Percentiles rank a stretch among this genome's conserved stretches.
These are phyloP conservation scores for Fusarium odoratissimum DNA, from an alignment of 2,329 filamentous ascomycete species.

Conservation along the genomic window DNA sequence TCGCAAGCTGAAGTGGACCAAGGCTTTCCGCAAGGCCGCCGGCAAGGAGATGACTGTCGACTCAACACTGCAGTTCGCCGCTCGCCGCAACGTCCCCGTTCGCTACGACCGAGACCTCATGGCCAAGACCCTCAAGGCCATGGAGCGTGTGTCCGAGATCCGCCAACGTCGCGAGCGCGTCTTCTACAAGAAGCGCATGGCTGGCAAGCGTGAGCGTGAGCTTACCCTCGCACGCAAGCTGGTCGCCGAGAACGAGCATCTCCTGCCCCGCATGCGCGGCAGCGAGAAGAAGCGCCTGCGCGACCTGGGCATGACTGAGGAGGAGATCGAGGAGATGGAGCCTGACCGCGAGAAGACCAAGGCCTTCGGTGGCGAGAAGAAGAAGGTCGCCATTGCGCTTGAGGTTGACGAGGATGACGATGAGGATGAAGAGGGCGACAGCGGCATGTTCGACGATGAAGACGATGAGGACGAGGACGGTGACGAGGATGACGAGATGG, in stretches of 20 bases:
- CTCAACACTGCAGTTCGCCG: slow-evolving; percentile 90
- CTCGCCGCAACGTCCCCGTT: slow-evolving; percentile 91
- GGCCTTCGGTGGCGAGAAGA: slow-evolving; percentile 58
- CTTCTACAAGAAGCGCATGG: slow-evolving; percentile 95
- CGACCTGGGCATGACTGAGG: slow-evolving; percentile 60
- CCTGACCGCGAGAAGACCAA: slow-evolving; percentile 51
- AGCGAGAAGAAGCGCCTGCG: slow-evolving; percentile 71
- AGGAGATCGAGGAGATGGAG: slow-evolving; percentile 63
- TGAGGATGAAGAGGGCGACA: slow-evolving; percentile 49
- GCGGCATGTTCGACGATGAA: slow-evolving; percentile 47
- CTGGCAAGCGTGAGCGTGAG: slow-evolving; percentile 86
- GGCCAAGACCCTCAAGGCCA: slow-evolving; percentile 87
- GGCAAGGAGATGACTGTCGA: slow-evolving; percentile 94
- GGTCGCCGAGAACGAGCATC: slow-evolving; percentile 90
- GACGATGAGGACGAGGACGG: slow-evolving; percentile 51
- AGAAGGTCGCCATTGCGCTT: slow-evolving; percentile 50
- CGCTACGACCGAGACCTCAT: slow-evolving; percentile 96
- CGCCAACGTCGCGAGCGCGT: slow-evolving; percentile 83
- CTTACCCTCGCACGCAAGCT: slow-evolving; percentile 85
- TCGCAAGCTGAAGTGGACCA: slow-evolving; percentile 96
- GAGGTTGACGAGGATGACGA: slow-evolving; percentile 51
- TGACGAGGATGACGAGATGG: slow-evolving; percentile 48
- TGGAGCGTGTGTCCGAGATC: slow-evolving; percentile 91
- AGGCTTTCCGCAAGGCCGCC: slow-evolving; percentile 83
- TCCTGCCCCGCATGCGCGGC: slow-evolving; percentile 79